Percentiles rank a stretch among this genome's conserved stretches.
Conservation (phyloP, 83 land plant species). For the Picea abies region DNA sequence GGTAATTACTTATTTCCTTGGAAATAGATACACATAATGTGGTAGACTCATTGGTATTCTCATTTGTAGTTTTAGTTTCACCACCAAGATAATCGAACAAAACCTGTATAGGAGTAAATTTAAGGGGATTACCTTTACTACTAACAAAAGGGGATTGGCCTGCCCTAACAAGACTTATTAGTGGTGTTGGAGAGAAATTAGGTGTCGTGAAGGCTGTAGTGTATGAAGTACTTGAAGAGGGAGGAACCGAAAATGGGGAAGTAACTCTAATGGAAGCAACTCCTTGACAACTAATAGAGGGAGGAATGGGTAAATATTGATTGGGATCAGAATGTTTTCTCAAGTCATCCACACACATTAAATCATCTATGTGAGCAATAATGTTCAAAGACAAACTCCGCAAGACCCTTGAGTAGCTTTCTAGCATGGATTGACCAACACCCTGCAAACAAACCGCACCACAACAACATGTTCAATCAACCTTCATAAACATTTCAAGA, state of each 20-base stretch:
- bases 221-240: conserved; percentile 42
- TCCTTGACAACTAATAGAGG: conserved; percentile 25
- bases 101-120: conserved; percentile 42
- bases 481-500: background rate
- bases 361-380: conserved; percentile 69
- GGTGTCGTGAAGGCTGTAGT: conserved; percentile 53
- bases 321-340: conserved; percentile 45
- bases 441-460: conserved; percentile 34
- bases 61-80: conserved; percentile 22
- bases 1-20: background rate
- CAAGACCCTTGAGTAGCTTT: conserved; percentile 79
- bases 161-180: conserved; percentile 36
- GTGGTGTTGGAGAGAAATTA: conserved; percentile 39
- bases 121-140: conserved; percentile 25
- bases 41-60: background rate
- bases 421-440: conserved; percentile 78
- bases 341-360: conserved; percentile 60
- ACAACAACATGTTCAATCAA: background rate
- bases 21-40: background rate
- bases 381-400: conserved; percentile 78
- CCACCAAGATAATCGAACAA: conserved; percentile 54
- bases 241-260: conserved; percentile 42
- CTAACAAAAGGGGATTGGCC: conserved; percentile 24
- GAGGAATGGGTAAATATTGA: conserved; percentile 12
- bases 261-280: conserved; percentile 31